Conservation (phyloP, 2,329 filamentous ascomycete species). For the Pezicula carpinea region DNA sequence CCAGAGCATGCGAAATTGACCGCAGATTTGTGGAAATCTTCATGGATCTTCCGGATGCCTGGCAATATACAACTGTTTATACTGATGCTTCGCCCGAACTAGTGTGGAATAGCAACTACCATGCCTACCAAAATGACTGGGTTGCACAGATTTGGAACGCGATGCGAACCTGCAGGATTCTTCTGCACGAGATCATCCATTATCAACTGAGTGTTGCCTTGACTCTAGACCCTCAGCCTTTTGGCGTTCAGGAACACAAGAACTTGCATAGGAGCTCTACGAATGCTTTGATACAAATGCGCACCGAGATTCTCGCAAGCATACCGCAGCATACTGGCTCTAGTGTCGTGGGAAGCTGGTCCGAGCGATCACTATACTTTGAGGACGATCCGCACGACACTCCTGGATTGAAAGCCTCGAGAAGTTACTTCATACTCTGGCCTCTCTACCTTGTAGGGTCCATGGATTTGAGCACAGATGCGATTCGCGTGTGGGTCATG, state of each 20-base stretch:
- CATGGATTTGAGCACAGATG: constrained; percentile 17
- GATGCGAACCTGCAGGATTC: constrained; percentile 18
- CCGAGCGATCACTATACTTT: not conserved
- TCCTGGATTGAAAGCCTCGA: constrained; percentile 9
- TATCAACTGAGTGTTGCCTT: constrained; percentile 12
- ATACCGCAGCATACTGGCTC: constrained; percentile 19
- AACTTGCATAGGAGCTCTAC: constrained; percentile 7
- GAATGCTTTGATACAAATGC: constrained; percentile 12
- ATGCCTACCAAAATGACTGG: constrained; percentile 23
- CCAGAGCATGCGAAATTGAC: not conserved
- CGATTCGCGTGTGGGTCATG: constrained; percentile 17
- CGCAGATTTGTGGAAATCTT: constrained; percentile 11
- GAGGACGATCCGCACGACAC: not conserved
- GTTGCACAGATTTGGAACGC: constrained; percentile 25
- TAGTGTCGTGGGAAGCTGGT: not conserved
- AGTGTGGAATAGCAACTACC: constrained; percentile 24
- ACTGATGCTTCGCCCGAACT: constrained; percentile 18
- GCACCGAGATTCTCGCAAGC: constrained; percentile 21
- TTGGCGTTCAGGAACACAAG: constrained; percentile 10
- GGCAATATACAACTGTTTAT: constrained; percentile 18
- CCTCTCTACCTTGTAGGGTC: constrained; percentile 19
- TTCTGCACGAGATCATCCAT: constrained; percentile 21
- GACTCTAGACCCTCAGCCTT: constrained; percentile 3
- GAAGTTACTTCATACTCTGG: constrained; percentile 21
- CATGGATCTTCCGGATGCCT: constrained; percentile 11